Evolutionary conservation across 2,329 filamentous ascomycete species (phyloP).

Genomic region (Neopestalotiopsis clavispora): DNA sequence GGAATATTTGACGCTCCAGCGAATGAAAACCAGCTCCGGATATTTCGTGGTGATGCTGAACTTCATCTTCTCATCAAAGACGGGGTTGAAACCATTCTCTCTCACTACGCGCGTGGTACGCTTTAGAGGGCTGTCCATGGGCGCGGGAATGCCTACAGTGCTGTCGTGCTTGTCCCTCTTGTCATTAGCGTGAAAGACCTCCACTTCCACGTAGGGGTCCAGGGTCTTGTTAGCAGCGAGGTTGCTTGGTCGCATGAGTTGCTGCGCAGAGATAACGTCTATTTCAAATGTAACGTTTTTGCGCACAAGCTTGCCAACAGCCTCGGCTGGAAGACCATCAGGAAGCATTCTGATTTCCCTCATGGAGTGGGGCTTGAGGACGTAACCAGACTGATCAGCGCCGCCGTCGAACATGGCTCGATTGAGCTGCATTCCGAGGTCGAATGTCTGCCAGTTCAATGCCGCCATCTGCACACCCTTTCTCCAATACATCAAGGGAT

Average conservation of each 20-base stretch:
- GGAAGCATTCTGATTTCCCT: conserved; percentile 70
- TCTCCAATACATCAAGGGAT: conserved; percentile 92
- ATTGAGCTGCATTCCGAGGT: conserved; percentile 93
- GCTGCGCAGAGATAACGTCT: conserved; percentile 90
- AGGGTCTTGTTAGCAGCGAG: conserved; percentile 75
- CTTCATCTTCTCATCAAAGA: conserved; percentile 79
- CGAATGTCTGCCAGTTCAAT: conserved; percentile 98
- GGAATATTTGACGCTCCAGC: conserved; percentile 90
- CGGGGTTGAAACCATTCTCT: conserved; percentile 92
- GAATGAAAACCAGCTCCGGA: conserved; percentile 90
- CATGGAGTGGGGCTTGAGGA: conserved; percentile 88
- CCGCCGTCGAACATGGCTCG: conserved; percentile 96
- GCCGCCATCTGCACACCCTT: conserved; percentile 97
- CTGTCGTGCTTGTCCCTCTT: conserved; percentile 86
- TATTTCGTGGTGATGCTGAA: conserved; percentile 92
- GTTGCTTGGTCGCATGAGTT: conserved; percentile 82
- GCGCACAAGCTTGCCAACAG: conserved; percentile 71
- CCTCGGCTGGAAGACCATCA: conserved; percentile 56
- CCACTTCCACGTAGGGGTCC: conserved; percentile 93
- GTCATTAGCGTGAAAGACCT: conserved; percentile 93
- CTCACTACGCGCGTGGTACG: conserved; percentile 80
- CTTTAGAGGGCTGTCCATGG: conserved; percentile 67
- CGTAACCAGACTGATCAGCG: conserved; percentile 86
- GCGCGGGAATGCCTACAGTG: conserved; percentile 56
- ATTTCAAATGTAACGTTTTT: conserved; percentile 86